phyloP scores from a whole-genome alignment of 768 basidiomycete species.

The Leucocoprinus sp. region DNA sequence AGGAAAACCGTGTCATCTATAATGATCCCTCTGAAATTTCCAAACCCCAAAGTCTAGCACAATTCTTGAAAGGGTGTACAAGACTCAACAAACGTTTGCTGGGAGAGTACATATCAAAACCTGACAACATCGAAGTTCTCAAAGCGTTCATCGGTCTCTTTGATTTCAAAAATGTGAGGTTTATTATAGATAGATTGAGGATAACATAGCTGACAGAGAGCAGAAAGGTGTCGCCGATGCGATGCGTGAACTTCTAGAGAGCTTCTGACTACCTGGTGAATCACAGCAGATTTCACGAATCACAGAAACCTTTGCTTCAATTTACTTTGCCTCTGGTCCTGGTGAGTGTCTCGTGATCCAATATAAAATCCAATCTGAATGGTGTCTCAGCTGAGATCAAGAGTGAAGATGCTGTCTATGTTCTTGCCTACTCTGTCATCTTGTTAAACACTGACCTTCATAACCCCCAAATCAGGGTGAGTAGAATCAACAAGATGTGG shows the following conservation, averaged over 20 bases:
- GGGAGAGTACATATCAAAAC: slow-evolving; percentile 87
- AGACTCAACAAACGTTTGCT: slow-evolving; percentile 87
- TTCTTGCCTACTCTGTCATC: slow-evolving; percentile 92
- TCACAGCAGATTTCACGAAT: slow-evolving; percentile 90
- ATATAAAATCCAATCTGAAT: not conserved
- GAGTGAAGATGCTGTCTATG: slow-evolving; percentile 87
- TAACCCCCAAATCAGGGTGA: slow-evolving; percentile 84
- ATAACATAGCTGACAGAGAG: not conserved
- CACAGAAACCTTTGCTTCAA: slow-evolving; percentile 89
- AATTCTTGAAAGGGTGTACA: slow-evolving; percentile 76
- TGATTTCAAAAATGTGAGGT: slow-evolving; percentile 77
- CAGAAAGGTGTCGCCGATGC: slow-evolving; percentile 95
- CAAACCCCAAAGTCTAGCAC: slow-evolving; percentile 64
- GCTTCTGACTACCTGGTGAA: slow-evolving; percentile 93
- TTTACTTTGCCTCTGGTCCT: slow-evolving; percentile 81
- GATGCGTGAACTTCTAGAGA: slow-evolving; percentile 88
- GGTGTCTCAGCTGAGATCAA: slow-evolving; percentile 70
- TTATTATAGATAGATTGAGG: not conserved
- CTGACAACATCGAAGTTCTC: slow-evolving; percentile 78
- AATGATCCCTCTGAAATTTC: slow-evolving; percentile 49
- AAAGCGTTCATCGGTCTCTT: slow-evolving; percentile 84
- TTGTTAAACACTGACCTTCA: slow-evolving; percentile 98
- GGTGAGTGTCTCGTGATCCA: slow-evolving; percentile 33
- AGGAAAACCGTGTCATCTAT: slow-evolving; percentile 88
- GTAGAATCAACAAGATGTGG: slow-evolving; percentile 16